Evolutionary conservation across 495 filamentous ascomycete species (phyloP), one percentile per base, ranked within the genome.

Genomic region (Lentithecium fluviatile): DNA sequence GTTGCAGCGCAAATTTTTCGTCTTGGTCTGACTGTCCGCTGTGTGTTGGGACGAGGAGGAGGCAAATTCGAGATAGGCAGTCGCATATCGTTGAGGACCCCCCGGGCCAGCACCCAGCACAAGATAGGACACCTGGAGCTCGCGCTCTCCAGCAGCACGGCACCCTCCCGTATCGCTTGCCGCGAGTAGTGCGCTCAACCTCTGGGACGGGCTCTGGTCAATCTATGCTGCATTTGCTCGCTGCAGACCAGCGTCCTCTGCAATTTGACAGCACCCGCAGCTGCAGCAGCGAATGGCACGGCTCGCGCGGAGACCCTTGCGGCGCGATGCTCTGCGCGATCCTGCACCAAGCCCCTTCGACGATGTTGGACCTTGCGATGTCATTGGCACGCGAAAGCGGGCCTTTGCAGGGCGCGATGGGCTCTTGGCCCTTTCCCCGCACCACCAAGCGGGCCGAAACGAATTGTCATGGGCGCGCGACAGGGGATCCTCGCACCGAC

Each of bases 101-200:
- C n/a, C n/a, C n/a, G n/a, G n/a, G n/a, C n/a, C n/a, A n/a, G n/a
- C n/a, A n/a, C n/a, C n/a, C n/a, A n/a, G n/a, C n/a, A n/a, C n/a
- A n/a, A n/a, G n/a, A n/a, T n/a, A n/a, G n/a, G n/a, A n/a, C n/a
- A n/a, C n/a, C n/a, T n/a, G n/a, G n/a, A n/a, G n/a, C n/a, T n/a
- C n/a, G n/a, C n/a, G n/a, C n/a, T n/a, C n/a, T n/a, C 40, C 58
- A 47, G 50, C 40, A 17, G 58, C 25, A 53, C 53, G 58, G 58
- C 58, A 53, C 58, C 12, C 42, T 52, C 20, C 58, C 58, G 57
- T 38, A 12, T 34, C 47, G 4, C 4, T 21, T 29, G 56, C 56
- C 13, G 29, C 29, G 29, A 32, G 29, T 32, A 32, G 29, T 32
- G 29, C 4, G 29, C 10, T 32, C 29, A 10, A 32, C 29, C 29